Percentiles rank a stretch among this genome's conserved stretches.
phyloP scores from a whole-genome alignment of 2,329 filamentous ascomycete species.

The Chrysoporthe deuterocubensis region DNA sequence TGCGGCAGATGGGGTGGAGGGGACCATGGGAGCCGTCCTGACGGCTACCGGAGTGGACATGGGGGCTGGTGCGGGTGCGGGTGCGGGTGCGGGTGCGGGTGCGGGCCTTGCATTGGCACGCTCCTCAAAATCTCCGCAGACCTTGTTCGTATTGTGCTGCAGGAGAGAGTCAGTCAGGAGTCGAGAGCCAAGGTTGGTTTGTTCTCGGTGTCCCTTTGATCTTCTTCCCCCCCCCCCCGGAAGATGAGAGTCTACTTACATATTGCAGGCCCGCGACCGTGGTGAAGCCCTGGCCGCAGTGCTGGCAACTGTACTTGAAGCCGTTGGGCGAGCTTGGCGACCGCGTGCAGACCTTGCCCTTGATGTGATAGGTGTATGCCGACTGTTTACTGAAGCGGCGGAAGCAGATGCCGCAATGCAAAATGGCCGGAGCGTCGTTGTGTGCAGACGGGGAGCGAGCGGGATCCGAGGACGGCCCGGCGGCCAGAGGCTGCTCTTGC shows the following conservation, averaged over 20 bases:
- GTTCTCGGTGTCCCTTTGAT: no score
- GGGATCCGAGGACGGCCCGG: conserved; percentile 15
- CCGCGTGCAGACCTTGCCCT: conserved; percentile 41
- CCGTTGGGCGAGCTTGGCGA: conserved; percentile 32
- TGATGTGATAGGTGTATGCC: conserved; percentile 39
- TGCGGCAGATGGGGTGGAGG: background rate
- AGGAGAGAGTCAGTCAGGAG: conserved; percentile 16
- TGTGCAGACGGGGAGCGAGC: background rate
- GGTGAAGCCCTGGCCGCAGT: conserved; percentile 52
- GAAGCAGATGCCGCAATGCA: conserved; percentile 28
- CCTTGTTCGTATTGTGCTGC: conserved; percentile 46
- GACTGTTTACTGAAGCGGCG: conserved; percentile 25
- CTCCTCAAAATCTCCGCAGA: conserved; percentile 49
- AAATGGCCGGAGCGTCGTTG: background rate
- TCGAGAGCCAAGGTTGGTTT: background rate
- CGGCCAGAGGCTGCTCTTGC: conserved; percentile 42
- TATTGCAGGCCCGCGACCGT: conserved; percentile 48
- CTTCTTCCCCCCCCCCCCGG: no score
- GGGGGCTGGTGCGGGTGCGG: background rate
- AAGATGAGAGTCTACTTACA: conserved; percentile 35
- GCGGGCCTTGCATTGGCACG: conserved; percentile 27
- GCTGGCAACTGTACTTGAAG: conserved; percentile 46
- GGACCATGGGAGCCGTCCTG: conserved; percentile 25
- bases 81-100: background rate
- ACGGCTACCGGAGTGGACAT: conserved; percentile 25